Evolutionary conservation across 768 basidiomycete species (phyloP), one percentile per base, ranked within the genome.

Genomic region (Crucibulum laeve): DNA sequence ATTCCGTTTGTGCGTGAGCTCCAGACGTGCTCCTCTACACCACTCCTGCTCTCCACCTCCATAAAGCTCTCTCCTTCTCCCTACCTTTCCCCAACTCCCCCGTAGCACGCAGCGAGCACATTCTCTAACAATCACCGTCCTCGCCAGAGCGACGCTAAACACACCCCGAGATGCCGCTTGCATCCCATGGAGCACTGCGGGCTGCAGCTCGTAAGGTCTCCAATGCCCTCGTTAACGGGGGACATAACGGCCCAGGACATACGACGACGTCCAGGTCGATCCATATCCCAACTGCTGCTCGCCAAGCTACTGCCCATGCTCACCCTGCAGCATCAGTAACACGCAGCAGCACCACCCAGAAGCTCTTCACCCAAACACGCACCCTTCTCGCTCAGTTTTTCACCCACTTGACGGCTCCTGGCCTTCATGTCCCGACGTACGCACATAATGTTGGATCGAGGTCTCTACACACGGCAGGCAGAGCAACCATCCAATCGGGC

Each of bases 151-250:
- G 28, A 10, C 28, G 10, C 10, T 32, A 10, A 10, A 32, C 15
- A 10, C 10, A 32, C 15, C 8, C 28, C 8, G 28, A 40, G 38
- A 40, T 40, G 38, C 22, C 10, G 14, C 25, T 40, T 21, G 38
- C 38, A 40, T 40, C 38, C 6, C 38, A 40, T 11, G 38, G 38
- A 24, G 8, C 25, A 21, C n/a, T n/a, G n/a, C 38, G 38, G 38
- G 10, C 38, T 10, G 23, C 17, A 8, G 17, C 38, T 23, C 38
- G 38, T 21, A 40, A 40, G 8, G 23, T 23, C 19, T 40, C 22
- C 22, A 40, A 40, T 40, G 19, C 17, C 8, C 11, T 40, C 7
- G 21, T 8, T 11, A 17, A 40, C 17, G n/a, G n/a, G n/a, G 8
- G 8, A 8, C 17, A 21, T 21, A 25, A 25, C 14, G 19, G 17